Evolutionary conservation across 495 filamentous ascomycete genomes (phyloP), one percentile per base, ranked within the genome.

Genomic region (Cenococcum geophilum): DNA sequence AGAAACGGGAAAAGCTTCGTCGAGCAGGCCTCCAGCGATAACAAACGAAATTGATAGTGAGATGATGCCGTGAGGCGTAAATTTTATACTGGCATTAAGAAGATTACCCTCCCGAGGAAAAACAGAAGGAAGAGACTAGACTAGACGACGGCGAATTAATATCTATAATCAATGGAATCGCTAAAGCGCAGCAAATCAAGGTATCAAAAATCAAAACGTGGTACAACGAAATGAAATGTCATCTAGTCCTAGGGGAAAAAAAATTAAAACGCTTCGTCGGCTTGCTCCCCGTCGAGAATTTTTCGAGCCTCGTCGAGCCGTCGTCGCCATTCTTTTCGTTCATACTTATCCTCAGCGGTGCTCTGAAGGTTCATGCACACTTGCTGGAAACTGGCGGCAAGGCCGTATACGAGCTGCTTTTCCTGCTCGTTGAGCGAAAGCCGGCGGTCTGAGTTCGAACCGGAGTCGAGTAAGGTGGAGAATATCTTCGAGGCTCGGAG

Each of bases 301-400:
- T 85, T 76, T 64, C 84, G 78, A 21, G 89, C 91, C 49, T 82
- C 81, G 65, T 95, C 89, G 55, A 96, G 75, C 65, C 85, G 77
- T 62, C 87, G 74, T 56, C 89, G 75, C 66, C 85, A 83, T 43
- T 84, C 73, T 59, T 83, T 75, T 34, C 80, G 82, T 55, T 87
- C 83, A 53, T 83, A 80, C 34, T 78, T 75, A 10, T 83, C 83
- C 12, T 80, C 78, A 4, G 77, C 77, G 10, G 76, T 80, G 59
- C 84, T 83, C 57, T 89, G 83, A 57, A 96, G 71, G 23, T 83
- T 82, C 51, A 82, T 70, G 71, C 74, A 92, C 70, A 81, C 87
- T 68, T 83, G 81, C 6, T 86, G 83, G 18, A 96, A 76, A 58
- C 84, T 88, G n/a, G 82, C 79, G 10, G 92, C 85, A 5, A 96